These are phyloP conservation scores for Sporothrix pseudoabietina DNA, from an alignment of 2,329 filamentous ascomycete genomes.

Conservation along the genomic window DNA sequence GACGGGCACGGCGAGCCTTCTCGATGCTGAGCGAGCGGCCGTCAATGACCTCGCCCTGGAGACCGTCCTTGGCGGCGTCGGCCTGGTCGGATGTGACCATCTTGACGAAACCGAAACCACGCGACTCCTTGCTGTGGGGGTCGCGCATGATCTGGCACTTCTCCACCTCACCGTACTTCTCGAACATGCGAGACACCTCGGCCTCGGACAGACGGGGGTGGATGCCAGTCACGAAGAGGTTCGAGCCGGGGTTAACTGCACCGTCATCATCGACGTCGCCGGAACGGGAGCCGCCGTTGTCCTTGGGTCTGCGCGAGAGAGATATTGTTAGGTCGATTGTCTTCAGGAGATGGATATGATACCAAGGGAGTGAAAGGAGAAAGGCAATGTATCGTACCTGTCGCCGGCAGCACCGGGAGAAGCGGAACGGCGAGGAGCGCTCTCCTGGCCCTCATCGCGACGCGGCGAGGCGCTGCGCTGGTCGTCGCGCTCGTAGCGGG, in stretches of 20 bases:
- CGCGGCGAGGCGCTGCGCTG: conserved; percentile 68
- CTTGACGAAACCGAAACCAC: conserved; percentile 98
- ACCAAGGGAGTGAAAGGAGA: not conserved
- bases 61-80: conserved; percentile 92
- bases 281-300: conserved; percentile 45
- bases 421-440: conserved; percentile 60
- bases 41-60: conserved; percentile 93
- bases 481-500: conserved; percentile 64
- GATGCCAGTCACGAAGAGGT: conserved; percentile 98
- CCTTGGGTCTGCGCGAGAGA: conserved; percentile 47
- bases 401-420: conserved; percentile 60
- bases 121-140: conserved; percentile 96
- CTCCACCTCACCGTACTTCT: conserved; percentile 98
- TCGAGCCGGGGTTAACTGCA: conserved; percentile 89
- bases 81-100: conserved; percentile 95
- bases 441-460: conserved; percentile 63
- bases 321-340: conserved; percentile 8
- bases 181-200: conserved; percentile 91
- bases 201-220: conserved; percentile 87
- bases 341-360: conserved; percentile 40
- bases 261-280: conserved; percentile 69
- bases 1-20: conserved; percentile 93
- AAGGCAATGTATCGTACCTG: conserved; percentile 46
- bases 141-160: conserved; percentile 99
- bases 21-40: conserved; percentile 96